Evolutionary conservation across 495 filamentous ascomycete species (phyloP).

Genomic region (Hyaloscypha finlandica): DNA sequence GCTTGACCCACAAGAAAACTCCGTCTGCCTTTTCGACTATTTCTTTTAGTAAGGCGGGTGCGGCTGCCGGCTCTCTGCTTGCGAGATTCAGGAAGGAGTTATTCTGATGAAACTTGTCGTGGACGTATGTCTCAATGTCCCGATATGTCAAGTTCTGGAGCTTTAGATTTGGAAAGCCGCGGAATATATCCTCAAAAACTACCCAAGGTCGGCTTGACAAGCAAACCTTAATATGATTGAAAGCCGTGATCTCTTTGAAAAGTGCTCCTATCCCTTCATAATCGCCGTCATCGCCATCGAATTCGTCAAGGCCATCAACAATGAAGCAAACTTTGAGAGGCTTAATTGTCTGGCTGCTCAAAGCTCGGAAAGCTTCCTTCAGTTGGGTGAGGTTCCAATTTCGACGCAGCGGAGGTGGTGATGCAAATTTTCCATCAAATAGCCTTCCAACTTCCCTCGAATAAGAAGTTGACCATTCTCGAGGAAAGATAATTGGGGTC

Average conservation of each 20-base stretch:
- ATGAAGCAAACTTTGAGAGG: conserved; percentile 31
- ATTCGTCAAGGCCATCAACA: conserved; percentile 44
- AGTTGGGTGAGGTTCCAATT: background rate
- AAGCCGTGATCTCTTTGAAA: conserved; percentile 10
- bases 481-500: conserved; percentile 14
- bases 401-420: background rate
- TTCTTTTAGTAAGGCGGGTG: conserved; percentile 23
- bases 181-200: conserved; percentile 44
- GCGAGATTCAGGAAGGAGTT: conserved; percentile 15
- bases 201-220: conserved; percentile 44
- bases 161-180: conserved; percentile 27
- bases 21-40: conserved; percentile 37
- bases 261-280: conserved; percentile 36
- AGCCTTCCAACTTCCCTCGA: background rate
- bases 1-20: conserved; percentile 42
- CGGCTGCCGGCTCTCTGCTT: background rate
- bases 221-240: conserved; percentile 35
- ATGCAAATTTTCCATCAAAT: background rate
- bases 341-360: background rate
- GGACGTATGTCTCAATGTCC: conserved; percentile 33
- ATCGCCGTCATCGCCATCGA: conserved; percentile 32
- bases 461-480: background rate
- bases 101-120: conserved; percentile 26
- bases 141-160: conserved; percentile 33
- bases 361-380: background rate